These are phyloP conservation scores for Scedosporium boydii DNA, from an alignment of 2,329 filamentous ascomycete species.

Conservation along the genomic window DNA sequence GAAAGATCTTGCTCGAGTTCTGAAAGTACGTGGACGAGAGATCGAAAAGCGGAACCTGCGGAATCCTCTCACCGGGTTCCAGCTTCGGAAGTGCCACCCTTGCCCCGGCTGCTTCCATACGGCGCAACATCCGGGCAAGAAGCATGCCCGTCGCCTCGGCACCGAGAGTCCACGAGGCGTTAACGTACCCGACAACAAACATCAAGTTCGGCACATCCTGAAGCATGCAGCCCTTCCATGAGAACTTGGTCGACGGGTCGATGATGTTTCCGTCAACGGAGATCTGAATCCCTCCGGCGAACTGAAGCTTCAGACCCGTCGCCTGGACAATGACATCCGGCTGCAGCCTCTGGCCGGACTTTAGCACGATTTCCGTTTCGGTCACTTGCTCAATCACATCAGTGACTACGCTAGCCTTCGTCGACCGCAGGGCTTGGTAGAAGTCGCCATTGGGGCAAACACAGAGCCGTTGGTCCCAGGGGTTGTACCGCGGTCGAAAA, in stretches of 20 bases:
- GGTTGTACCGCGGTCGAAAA: slow-evolving; percentile 55
- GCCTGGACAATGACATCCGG: slow-evolving; percentile 62
- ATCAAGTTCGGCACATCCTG: slow-evolving; percentile 55
- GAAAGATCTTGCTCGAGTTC: not conserved
- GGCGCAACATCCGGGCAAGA: not conserved
- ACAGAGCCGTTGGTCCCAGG: slow-evolving; percentile 69
- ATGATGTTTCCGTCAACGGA: slow-evolving; percentile 44
- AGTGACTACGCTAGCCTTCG: slow-evolving; percentile 38
- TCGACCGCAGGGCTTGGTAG: slow-evolving; percentile 35
- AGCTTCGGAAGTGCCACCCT: not conserved
- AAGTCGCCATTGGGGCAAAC: slow-evolving; percentile 51
- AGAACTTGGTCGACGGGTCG: slow-evolving; percentile 37
- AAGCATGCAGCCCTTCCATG: slow-evolving; percentile 58
- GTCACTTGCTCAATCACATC: slow-evolving; percentile 43
- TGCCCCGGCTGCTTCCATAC: not conserved
- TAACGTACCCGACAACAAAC: slow-evolving; percentile 55
- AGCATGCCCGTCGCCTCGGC: slow-evolving; percentile 33
- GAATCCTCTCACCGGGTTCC: not conserved
- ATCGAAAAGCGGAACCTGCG: not conserved
- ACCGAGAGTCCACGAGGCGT: slow-evolving; percentile 58
- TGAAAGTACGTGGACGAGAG: not conserved
- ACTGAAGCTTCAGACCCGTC: slow-evolving; percentile 52
- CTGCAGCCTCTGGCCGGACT: slow-evolving; percentile 28
- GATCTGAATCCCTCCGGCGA: slow-evolving; percentile 44
- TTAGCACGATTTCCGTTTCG: slow-evolving; percentile 33